Evolutionary conservation across 495 filamentous ascomycete species (phyloP).

Genomic region (Neurospora cerealis): DNA sequence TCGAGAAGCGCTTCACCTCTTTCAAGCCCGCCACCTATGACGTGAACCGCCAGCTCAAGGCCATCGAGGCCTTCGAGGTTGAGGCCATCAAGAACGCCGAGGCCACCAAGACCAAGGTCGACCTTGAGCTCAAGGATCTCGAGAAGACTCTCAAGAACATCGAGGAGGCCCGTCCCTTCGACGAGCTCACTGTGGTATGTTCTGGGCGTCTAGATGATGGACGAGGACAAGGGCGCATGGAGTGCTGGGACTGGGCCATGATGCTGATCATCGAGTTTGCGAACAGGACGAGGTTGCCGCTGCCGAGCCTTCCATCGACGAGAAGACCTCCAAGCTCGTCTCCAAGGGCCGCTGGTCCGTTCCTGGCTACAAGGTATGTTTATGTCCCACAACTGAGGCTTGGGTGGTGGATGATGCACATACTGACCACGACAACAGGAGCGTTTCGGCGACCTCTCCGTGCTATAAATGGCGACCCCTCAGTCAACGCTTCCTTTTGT

Average conservation of each 20-base stretch:
- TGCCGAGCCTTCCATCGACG: constrained; percentile 89
- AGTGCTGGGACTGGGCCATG: not conserved
- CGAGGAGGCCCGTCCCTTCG: constrained; percentile 88
- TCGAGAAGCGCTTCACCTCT: constrained; percentile 80
- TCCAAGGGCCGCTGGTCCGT: constrained; percentile 96
- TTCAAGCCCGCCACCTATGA: constrained; percentile 93
- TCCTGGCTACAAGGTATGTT: constrained; percentile 91
- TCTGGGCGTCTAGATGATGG: not conserved
- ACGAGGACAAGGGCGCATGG: not conserved
- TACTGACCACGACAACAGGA: constrained; percentile 47
- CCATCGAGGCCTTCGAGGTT: constrained; percentile 94
- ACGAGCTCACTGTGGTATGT: constrained; percentile 93
- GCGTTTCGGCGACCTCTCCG: constrained; percentile 94
- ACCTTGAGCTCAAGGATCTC: constrained; percentile 83
- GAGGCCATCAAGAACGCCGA: constrained; percentile 95
- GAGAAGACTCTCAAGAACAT: constrained; percentile 94
- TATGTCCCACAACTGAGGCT: constrained; percentile 1
- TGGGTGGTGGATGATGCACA: not conserved
- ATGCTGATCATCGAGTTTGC: constrained; percentile 10
- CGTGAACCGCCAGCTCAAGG: constrained; percentile 82
- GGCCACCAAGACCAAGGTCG: constrained; percentile 90
- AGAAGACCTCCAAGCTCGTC: constrained; percentile 83
- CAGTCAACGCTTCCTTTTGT: constrained; percentile 26
- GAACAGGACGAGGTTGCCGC: constrained; percentile 82
- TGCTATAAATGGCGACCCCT: constrained; percentile 54